Evolutionary conservation across 495 filamentous ascomycete genomes (phyloP).

Genomic region (Letharia columbiana): DNA sequence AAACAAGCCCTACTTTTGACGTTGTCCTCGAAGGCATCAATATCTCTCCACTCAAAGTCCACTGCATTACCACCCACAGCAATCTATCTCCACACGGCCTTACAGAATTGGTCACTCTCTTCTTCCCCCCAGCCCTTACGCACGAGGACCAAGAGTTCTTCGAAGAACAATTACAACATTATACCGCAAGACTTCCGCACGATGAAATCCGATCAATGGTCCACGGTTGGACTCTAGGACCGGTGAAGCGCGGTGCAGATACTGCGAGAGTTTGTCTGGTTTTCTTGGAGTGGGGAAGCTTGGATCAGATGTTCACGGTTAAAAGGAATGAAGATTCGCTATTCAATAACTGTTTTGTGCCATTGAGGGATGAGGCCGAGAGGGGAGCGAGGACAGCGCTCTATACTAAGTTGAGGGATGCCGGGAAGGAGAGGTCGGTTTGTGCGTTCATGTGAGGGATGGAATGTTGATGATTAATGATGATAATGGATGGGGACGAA

Average conservation of each 20-base stretch:
- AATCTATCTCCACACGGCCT: background rate
- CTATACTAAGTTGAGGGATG: constrained; percentile 2
- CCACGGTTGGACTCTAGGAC: background rate
- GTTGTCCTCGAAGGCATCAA: background rate
- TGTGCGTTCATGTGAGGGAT: background rate
- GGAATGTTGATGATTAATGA: background rate
- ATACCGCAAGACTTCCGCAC: background rate
- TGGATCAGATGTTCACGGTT: constrained; percentile 5
- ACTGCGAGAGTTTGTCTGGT: background rate
- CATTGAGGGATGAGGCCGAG: background rate
- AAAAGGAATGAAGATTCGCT: background rate
- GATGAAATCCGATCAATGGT: background rate
- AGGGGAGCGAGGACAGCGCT: background rate
- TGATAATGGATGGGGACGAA: background rate
- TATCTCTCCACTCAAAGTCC: constrained; percentile 1
- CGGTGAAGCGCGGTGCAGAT: background rate
- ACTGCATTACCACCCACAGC: background rate
- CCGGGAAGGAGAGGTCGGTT: background rate
- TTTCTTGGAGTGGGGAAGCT: background rate
- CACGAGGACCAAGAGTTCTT: background rate
- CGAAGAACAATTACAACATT: background rate
- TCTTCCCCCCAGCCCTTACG: background rate
- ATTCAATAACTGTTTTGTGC: background rate
- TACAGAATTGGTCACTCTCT: background rate
- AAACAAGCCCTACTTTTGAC: background rate